phyloP scores from a whole-genome alignment of 208 protist genomes.

The Plasmodiophora brassicae region DNA sequence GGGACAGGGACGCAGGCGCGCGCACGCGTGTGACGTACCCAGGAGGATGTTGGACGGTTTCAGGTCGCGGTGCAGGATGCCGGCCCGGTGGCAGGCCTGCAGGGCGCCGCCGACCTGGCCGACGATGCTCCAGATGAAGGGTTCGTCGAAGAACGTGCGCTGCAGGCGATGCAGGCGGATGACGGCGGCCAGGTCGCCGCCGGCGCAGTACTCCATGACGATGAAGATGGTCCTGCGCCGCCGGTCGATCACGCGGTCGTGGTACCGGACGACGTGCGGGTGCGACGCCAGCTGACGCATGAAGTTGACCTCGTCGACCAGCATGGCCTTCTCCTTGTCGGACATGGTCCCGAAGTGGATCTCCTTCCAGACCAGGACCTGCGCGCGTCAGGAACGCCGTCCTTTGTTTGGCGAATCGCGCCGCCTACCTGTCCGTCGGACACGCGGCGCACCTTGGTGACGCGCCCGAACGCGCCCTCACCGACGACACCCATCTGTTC shows the following conservation, averaged over 20 bases:
- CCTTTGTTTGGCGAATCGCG: no score
- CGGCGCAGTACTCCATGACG: constrained; percentile 44
- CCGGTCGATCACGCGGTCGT: not conserved
- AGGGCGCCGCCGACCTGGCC: not conserved
- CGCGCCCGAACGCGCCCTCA: not conserved
- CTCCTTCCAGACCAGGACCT: constrained; percentile 22
- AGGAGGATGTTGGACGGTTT: constrained; percentile 88
- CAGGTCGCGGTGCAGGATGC: constrained; percentile 88
- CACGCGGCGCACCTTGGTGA: not conserved
- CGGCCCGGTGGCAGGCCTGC: constrained; percentile 67
- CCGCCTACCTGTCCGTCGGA: not conserved
- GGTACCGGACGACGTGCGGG: not conserved
- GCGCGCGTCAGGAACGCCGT: not conserved
- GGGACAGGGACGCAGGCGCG: not conserved
- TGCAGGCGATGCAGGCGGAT: not conserved
- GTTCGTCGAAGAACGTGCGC: not conserved
- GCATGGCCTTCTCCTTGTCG: not conserved
- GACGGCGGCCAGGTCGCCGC: constrained; percentile 32
- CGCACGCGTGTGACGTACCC: not conserved
- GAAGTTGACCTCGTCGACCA: constrained; percentile 2
- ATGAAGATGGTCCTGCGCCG: constrained; percentile 13
- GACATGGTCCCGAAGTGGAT: not conserved
- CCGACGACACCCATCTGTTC: not conserved
- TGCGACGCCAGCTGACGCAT: not conserved
- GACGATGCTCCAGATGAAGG: not conserved